Evolutionary conservation across 140 eudicot genomes (phyloP).

Genomic region (Stevia rebaudiana): DNA sequence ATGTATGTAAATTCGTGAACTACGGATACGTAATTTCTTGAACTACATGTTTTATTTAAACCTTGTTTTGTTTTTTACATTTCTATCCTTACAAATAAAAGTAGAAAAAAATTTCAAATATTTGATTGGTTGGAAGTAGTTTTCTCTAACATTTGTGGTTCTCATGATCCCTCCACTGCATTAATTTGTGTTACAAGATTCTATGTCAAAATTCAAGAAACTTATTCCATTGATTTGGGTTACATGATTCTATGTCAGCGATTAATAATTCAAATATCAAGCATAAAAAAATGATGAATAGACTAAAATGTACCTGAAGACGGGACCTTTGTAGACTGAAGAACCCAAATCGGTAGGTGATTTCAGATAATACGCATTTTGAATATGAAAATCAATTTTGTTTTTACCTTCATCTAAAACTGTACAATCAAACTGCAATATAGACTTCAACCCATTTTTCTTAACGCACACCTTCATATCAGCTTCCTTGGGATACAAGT

Average conservation of each 20-base stretch:
- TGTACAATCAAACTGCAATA: conserved; percentile 77
- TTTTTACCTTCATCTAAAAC: conserved; percentile 35
- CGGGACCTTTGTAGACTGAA: conserved; percentile 56
- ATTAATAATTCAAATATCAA: background rate
- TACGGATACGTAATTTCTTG: too few species aligned
- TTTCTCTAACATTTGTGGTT: too few species aligned
- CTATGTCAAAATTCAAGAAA: background rate
- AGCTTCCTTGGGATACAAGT: conserved; percentile 45
- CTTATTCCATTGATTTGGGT: background rate
- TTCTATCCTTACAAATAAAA: too few species aligned
- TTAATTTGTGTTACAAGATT: conserved; percentile 1
- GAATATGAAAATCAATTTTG: conserved; percentile 43
- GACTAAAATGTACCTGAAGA: conserved; percentile 51
- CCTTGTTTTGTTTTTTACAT: too few species aligned
- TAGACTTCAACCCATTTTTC: conserved; percentile 62
- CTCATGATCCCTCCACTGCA: too few species aligned
- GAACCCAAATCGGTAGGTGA: conserved; percentile 41
- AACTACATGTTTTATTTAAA: too few species aligned
- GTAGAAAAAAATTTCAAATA: too few species aligned
- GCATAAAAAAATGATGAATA: background rate
- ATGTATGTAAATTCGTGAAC: too few species aligned
- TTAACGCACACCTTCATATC: conserved; percentile 68
- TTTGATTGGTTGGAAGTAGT: too few species aligned
- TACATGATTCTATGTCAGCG: background rate
- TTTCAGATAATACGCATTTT: conserved; percentile 41